These are phyloP conservation scores for Boletus coffeatus DNA, from an alignment of 1,284 basidiomycete species.

Conservation along the genomic window DNA sequence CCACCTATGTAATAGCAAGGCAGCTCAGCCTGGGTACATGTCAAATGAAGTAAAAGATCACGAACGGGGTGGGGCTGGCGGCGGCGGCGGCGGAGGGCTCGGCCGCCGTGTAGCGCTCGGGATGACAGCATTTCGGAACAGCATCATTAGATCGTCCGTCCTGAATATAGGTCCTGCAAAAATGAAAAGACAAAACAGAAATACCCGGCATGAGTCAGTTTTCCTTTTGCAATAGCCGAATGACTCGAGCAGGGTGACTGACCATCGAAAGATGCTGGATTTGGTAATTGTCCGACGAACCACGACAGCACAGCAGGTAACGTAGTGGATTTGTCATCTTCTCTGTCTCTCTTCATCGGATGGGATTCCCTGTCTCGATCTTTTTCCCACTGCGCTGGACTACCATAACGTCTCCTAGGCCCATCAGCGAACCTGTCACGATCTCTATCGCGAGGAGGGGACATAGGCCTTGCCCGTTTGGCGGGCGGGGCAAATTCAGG, in stretches of 20 bases:
- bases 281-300: constrained; percentile 79
- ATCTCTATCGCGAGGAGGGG: constrained; percentile 49
- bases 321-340: constrained; percentile 48
- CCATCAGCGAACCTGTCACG: constrained; percentile 42
- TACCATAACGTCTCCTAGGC: constrained; percentile 42
- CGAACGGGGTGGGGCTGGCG: constrained; percentile 22
- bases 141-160: constrained; percentile 79
- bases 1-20: constrained; percentile 34
- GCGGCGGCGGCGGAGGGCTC: constrained; percentile 46
- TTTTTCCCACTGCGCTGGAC: constrained; percentile 43
- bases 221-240: constrained; percentile 14
- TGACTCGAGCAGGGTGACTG: constrained; percentile 27
- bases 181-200: constrained; percentile 10
- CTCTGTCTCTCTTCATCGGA: constrained; percentile 38
- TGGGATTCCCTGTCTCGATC: constrained; percentile 41
- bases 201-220: constrained; percentile 14
- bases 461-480: constrained; percentile 50
- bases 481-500: constrained; percentile 40
- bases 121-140: constrained; percentile 73
- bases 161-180: constrained; percentile 76
- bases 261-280: constrained; percentile 77
- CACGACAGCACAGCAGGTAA: constrained; percentile 71
- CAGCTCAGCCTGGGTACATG: constrained; percentile 8
- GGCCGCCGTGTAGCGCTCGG: constrained; percentile 48
- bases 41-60: background rate